These are phyloP conservation scores for Dichomitus squalens DNA, from an alignment of 1,284 basidiomycete species.

Conservation along the genomic window DNA sequence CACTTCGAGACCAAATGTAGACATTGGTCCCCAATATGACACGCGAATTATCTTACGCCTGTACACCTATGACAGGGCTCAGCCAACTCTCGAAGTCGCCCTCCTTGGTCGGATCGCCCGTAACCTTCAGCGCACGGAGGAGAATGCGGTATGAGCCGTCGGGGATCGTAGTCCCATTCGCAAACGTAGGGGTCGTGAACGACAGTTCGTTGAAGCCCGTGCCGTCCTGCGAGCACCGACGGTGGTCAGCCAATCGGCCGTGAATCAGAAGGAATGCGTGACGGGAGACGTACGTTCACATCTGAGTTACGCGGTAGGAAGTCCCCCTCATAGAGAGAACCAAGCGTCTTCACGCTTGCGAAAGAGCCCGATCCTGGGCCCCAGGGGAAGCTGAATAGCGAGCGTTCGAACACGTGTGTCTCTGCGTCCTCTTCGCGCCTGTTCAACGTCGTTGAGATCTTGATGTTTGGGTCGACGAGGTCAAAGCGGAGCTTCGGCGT, in stretches of 20 bases:
- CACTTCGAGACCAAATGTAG: too few relatives aligned
- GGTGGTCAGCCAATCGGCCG: constrained; percentile 6
- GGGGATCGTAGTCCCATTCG: constrained; percentile 60
- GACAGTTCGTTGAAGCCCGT: constrained; percentile 42
- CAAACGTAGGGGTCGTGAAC: constrained; percentile 44
- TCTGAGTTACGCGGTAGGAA: constrained; percentile 42
- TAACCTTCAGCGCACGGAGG: constrained; percentile 59
- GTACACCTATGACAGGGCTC: constrained; percentile 40
- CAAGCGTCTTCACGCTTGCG: constrained; percentile 42
- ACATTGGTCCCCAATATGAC: too few relatives aligned
- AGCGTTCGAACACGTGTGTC: constrained; percentile 15
- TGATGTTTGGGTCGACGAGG: constrained; percentile 39
- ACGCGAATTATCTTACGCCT: constrained; percentile 15
- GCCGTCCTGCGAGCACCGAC: constrained; percentile 30
- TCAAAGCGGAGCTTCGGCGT: constrained; percentile 51
- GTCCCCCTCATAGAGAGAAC: constrained; percentile 39
- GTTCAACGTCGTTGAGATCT: constrained; percentile 32
- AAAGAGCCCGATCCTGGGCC: constrained; percentile 27
- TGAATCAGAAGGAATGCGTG: constrained; percentile 9
- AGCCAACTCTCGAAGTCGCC: constrained; percentile 63
- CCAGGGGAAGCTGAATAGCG: constrained; percentile 27
- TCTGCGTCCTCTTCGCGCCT: constrained; percentile 24
- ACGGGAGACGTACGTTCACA: constrained; percentile 33
- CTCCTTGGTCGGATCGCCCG: constrained; percentile 53
- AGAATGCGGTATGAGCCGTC: constrained; percentile 65